A percentile compares a stretch with the other conserved stretches of the same genome.
Conservation (phyloP, 2,329 filamentous ascomycete genomes). For the Hymenoscyphus occultus region DNA sequence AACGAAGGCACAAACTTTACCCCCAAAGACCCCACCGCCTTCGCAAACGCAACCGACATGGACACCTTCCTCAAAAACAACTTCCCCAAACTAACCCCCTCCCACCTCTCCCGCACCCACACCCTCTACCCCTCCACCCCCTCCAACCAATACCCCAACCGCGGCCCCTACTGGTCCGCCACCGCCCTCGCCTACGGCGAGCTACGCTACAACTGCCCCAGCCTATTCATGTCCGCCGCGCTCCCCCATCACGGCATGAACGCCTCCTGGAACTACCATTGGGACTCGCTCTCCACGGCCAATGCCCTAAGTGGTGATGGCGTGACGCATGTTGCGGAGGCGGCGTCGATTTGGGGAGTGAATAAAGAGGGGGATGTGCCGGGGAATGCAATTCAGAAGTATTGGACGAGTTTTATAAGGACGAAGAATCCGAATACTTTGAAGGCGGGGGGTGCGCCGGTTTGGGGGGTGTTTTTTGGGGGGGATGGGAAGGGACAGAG, state of each 20-base stretch:
- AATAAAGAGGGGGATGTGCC: constrained; percentile 57
- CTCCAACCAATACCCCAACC: constrained; percentile 41
- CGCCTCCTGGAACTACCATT: constrained; percentile 62
- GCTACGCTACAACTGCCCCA: constrained; percentile 63
- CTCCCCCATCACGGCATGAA: constrained; percentile 36
- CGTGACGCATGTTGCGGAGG: constrained; percentile 65
- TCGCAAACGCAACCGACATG: constrained; percentile 46
- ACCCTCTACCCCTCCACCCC: constrained; percentile 50
- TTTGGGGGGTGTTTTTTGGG: constrained; percentile 48
- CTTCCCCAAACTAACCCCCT: constrained; percentile 52
- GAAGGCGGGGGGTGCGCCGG: constrained; percentile 44
- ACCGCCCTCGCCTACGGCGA: constrained; percentile 60
- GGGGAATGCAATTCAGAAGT: constrained; percentile 61
- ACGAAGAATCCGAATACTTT: constrained; percentile 62
- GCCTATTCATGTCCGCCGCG: constrained; percentile 46
- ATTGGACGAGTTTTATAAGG: constrained; percentile 73
- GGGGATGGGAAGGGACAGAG: constrained; percentile 28
- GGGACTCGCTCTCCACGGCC: constrained; percentile 57
- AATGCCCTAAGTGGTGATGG: constrained; percentile 55
- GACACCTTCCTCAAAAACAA: constrained; percentile 56
- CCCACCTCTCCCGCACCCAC: constrained; percentile 52
- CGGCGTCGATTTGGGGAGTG: constrained; percentile 66
- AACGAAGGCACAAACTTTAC: constrained; percentile 66
- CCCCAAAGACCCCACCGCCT: constrained; percentile 40
- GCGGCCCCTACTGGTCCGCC: constrained; percentile 57